Evolutionary conservation across 805 yeast genomes (phyloP).

Genomic region (Wickerhamiella australiensis): DNA sequence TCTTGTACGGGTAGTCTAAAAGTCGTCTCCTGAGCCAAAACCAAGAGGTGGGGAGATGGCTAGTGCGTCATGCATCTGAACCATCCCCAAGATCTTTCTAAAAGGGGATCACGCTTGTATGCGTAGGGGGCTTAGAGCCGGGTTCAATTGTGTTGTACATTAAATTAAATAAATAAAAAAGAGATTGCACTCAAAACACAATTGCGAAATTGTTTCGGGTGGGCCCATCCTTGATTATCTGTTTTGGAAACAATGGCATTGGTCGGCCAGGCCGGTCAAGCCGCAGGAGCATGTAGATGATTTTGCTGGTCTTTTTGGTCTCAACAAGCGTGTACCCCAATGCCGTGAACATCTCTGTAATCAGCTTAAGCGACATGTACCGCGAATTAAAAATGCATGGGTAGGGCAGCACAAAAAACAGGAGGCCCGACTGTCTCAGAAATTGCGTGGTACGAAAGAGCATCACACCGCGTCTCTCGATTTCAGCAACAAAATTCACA

Average conservation of each 20-base stretch:
- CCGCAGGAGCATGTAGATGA: constrained; percentile 51
- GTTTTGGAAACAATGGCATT: constrained; percentile 14
- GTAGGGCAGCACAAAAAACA: constrained; percentile 76
- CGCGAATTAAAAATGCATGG: constrained; percentile 81
- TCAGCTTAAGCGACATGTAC: constrained; percentile 42
- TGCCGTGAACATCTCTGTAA: constrained; percentile 37
- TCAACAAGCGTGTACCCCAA: constrained; percentile 47
- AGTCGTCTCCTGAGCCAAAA: neutral
- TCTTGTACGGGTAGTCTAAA: too few relatives aligned
- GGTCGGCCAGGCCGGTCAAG: constrained; percentile 27
- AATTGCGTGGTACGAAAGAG: constrained; percentile 46
- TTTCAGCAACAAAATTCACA: constrained; percentile 72
- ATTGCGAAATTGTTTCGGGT: constrained; percentile 62
- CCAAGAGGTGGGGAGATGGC: neutral
- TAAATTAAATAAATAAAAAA: neutral
- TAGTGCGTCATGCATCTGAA: constrained; percentile 1
- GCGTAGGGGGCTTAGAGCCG: too few relatives aligned
- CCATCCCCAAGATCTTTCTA: too few relatives aligned
- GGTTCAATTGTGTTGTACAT: neutral
- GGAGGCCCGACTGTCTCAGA: constrained; percentile 29
- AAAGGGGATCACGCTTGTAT: too few relatives aligned
- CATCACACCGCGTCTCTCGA: constrained; percentile 67
- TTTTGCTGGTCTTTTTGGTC: constrained; percentile 51
- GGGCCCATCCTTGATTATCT: constrained; percentile 43
- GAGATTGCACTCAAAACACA: constrained; percentile 20